Evolutionary conservation across 768 basidiomycete genomes (phyloP).

Genomic region (Paxillus involutus): DNA sequence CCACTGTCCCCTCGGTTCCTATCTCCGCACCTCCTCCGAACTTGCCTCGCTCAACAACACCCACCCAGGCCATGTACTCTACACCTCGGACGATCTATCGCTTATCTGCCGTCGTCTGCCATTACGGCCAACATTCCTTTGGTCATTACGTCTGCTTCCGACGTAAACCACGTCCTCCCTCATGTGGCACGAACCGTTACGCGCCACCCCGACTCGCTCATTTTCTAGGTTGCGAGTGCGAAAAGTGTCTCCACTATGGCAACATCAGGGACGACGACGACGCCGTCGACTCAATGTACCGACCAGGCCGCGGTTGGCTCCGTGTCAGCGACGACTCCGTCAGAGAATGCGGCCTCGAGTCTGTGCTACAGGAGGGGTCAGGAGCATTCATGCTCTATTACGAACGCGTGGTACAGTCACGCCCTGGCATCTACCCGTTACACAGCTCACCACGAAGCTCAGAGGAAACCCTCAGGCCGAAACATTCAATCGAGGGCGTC

Average conservation of each 20-base stretch:
- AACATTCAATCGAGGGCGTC: conserved; percentile 33
- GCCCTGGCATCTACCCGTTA: conserved; percentile 33
- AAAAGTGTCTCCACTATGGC: conserved; percentile 44
- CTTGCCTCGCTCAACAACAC: conserved; percentile 50
- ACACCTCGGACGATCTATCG: conserved; percentile 77
- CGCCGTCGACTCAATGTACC: conserved; percentile 26
- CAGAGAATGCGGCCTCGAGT: conserved; percentile 70
- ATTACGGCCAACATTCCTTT: conserved; percentile 89
- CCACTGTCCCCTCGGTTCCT: conserved; percentile 63
- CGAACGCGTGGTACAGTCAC: conserved; percentile 59
- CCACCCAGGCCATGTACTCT: conserved; percentile 53
- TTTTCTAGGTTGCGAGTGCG: conserved; percentile 47
- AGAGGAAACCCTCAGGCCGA: conserved; percentile 66
- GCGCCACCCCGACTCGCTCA: conserved; percentile 39
- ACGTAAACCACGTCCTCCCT: conserved; percentile 64
- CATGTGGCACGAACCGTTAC: conserved; percentile 39
- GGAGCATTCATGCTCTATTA: conserved; percentile 94
- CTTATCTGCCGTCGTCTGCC: conserved; percentile 83
- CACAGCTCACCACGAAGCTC: conserved; percentile 46
- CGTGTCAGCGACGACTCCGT: conserved; percentile 86
- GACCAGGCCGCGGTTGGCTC: conserved; percentile 74
- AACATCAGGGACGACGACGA: conserved; percentile 61
- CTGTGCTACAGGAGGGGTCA: conserved; percentile 69
- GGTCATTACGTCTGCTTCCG: conserved; percentile 95
- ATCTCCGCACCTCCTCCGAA: conserved; percentile 64